Conservation (phyloP, 192 early-diverging fungal genomes). For the Geranomyces michiganensis region DNA sequence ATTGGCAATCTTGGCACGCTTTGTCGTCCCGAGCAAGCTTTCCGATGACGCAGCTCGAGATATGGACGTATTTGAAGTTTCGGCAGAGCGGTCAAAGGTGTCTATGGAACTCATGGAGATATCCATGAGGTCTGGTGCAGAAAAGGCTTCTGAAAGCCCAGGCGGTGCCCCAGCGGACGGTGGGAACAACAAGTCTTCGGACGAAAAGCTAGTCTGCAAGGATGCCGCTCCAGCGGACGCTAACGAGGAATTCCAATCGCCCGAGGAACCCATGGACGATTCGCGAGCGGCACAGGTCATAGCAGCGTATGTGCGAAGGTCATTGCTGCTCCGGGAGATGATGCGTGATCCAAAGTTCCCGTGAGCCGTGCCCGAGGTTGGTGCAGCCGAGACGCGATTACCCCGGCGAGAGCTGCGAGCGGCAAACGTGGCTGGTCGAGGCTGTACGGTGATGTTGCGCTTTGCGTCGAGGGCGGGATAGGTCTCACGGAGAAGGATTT, state of each 20-base stretch:
- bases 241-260: no score
- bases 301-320: no score
- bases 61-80: neutral
- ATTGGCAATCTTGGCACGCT: slow-evolving; percentile 10
- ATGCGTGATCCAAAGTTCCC: no score
- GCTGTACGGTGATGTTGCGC: neutral
- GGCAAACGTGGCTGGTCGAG: slow-evolving; percentile 5
- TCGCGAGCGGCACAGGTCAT: no score
- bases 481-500: slow-evolving; percentile 13
- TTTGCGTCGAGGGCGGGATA: neutral
- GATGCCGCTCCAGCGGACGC: neutral
- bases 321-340: no score
- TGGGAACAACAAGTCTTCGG: slow-evolving; percentile 6
- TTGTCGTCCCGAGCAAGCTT: neutral
- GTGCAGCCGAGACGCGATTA: neutral
- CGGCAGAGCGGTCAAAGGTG: neutral
- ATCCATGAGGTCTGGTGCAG: neutral
- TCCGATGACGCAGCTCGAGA: slow-evolving; percentile 1
- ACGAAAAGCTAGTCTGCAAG: slow-evolving; percentile 12
- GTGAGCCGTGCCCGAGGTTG: no score
- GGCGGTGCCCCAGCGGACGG: neutral
- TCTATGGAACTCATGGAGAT: neutral
- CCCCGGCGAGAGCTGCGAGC: slow-evolving; percentile 1
- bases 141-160: no score
- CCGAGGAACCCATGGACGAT: no score